Base-by-base conservation (phyloP, 2,329 filamentous ascomycete genomes). In the Trematosphaeria pertusa region DNA sequence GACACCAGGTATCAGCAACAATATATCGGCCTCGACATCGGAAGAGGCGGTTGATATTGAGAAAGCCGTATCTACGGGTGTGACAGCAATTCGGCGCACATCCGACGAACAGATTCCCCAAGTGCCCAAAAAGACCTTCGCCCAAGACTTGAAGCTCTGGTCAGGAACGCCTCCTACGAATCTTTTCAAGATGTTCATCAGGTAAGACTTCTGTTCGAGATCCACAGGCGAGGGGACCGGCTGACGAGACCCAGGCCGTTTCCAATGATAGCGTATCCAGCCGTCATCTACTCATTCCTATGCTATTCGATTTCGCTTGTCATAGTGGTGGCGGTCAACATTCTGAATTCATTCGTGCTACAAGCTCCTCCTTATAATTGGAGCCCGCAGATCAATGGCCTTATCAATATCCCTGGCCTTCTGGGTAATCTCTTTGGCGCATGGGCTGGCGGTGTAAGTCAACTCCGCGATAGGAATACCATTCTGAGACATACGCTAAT, bases 401-500 rank as follows among this genome's bases (percentile, higher is more conserved):
- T 74, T 17, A 71, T 74, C 56, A 73, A 74, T 36, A 73, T 75
- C 24, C 69, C 72, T 12, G 71, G 65, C 3, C 41, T 75, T 2
- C 35, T 79, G 14, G 77, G 77, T 9, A 77, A 78, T 41, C 22
- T 78, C 2, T 48, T 71, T 26, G 76, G 76, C 4, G 67, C 73
- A 20, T 74, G 64, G 44, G 63, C 71, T 3, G 76, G 77, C 17
- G 53, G 57, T 58, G 40, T n/a, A n/a, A 48, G 46, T 28, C 24
- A 14, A 19, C 24, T 12, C 24, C 12, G 8, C 24, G 24, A 28
- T 28, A 12, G 24, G 24, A 8, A 28, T 8, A 28, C 24, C 12
- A 28, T 8, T 7, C 24, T 28, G 12, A 28, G 7, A 12, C 12
- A 28, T 28, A 12, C 24, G 7, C 24, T n/a, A n/a, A n/a, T n/a